These are phyloP conservation scores for Colletotrichum sp. DNA, from an alignment of 2,329 filamentous ascomycete species.

Conservation along the genomic window DNA sequence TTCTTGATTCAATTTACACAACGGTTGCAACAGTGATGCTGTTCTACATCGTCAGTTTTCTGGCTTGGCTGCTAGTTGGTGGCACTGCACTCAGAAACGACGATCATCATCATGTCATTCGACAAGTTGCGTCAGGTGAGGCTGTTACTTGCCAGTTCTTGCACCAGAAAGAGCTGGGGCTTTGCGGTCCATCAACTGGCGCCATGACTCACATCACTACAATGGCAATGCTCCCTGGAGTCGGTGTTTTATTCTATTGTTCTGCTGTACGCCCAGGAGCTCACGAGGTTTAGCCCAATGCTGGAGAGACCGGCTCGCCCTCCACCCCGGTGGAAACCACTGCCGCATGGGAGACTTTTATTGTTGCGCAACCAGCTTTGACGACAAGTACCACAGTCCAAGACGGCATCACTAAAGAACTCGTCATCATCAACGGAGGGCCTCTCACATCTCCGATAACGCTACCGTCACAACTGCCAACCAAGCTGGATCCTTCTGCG, in stretches of 20 bases:
- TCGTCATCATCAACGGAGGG: not conserved
- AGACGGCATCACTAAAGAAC: fast-evolving
- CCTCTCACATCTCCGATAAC: not conserved
- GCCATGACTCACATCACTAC: not conserved
- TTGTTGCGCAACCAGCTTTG: not conserved
- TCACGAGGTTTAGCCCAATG: fast-evolving
- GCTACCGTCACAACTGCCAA: not conserved
- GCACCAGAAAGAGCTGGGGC: not conserved
- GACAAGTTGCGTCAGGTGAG: not conserved
- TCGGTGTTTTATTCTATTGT: not conserved
- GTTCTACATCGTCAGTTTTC: fast-evolving
- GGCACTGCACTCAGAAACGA: not conserved
- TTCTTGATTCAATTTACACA: too few species aligned
- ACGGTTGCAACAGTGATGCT: not conserved
- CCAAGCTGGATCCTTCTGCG: not conserved
- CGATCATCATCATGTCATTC: fast-evolving
- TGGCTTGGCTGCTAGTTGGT: not conserved
- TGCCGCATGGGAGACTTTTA: not conserved
- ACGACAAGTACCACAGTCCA: not conserved
- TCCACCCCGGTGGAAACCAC: not conserved
- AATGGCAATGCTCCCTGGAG: not conserved
- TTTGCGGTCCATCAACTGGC: not conserved
- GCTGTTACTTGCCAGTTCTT: not conserved
- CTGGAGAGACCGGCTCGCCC: not conserved
- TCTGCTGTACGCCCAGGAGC: not conserved